Evolutionary conservation across 306 rosid genomes (phyloP).

Genomic region (Dalbergia oliveri): DNA sequence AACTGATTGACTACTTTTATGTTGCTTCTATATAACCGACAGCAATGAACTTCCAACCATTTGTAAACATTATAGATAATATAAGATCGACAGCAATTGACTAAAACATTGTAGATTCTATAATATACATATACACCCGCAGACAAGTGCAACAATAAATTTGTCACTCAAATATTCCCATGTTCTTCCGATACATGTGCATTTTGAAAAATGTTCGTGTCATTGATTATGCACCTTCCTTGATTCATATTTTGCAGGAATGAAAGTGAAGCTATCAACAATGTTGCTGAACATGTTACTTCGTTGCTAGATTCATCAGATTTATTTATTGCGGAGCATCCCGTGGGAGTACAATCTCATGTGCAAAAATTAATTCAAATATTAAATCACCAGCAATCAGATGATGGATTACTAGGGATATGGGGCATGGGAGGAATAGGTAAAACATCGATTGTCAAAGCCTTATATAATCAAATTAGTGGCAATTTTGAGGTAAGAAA

Average conservation of each 20-base stretch:
- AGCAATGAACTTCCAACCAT: too few relatives aligned
- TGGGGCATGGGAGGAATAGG: conserved; percentile 1
- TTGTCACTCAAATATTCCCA: too few relatives aligned
- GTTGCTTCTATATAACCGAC: too few relatives aligned
- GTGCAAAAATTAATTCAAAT: neutral
- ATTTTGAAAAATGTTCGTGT: neutral
- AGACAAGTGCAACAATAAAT: too few relatives aligned
- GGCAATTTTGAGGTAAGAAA: neutral
- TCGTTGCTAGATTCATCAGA: neutral
- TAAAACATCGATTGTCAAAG: neutral
- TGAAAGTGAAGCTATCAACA: neutral
- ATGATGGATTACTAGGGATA: neutral
- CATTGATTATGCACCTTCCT: neutral
- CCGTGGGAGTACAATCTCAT: neutral
- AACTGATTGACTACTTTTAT: too few relatives aligned
- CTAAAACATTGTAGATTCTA: too few relatives aligned
- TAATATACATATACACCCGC: too few relatives aligned
- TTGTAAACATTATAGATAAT: too few relatives aligned
- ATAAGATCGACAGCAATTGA: too few relatives aligned
- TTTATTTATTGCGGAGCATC: neutral
- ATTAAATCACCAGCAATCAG: neutral
- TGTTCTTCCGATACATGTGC: too few relatives aligned
- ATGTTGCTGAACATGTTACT: neutral
- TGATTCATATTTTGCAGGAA: neutral
- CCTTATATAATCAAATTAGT: neutral